Evolutionary conservation across 345 rosid genomes (phyloP), one percentile per base, ranked within the genome.

Genomic region (Eucalyptus cloeziana): DNA sequence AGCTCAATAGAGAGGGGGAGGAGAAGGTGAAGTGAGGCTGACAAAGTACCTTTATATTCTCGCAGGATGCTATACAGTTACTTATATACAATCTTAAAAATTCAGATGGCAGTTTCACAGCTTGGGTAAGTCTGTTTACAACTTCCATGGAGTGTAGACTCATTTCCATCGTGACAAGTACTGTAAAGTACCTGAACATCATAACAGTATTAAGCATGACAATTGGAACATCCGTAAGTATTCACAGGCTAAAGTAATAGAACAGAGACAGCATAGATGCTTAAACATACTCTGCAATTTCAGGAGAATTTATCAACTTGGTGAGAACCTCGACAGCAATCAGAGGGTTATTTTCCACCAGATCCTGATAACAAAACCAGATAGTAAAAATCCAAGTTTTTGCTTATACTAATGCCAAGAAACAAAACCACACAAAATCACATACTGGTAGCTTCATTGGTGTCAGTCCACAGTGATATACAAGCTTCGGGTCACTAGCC

Each of bases 141-240:
- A 98, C 99, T 94, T 98, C 99, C 99, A 97, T 96, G 21, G 99
- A 98, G 91, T 95, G 98, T 64, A 97, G 95, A 92, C 99, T 98
- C 98, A 96, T 97, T 49, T 98, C 99, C 99, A 98, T 98, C 91
- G 91, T 93, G 91, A 95, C 99, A 86, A 98, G 98, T 88, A 95
- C 98, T 44, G 96, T 93, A 86, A 95, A 97, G 91, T 98, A 97
- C 87, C 99, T 98, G 94, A 90, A 31, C 30, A 83, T 62, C 50
- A 87, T n/a, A 86, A 56, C 30, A 43, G 3, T 67, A 45, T 15
- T 79, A 49, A 71, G 43, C 1, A 87, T 49, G 51, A 89, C 13
- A 86, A 49, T 67, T 47, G 76, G 43, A 86, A 88, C 86, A 13
- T 88, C 83, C 27, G 1, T 76, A 21, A 76, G 83, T 40, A 40